Conservation (phyloP, 2,329 filamentous ascomycete species). For the Knufia petricola region DNA sequence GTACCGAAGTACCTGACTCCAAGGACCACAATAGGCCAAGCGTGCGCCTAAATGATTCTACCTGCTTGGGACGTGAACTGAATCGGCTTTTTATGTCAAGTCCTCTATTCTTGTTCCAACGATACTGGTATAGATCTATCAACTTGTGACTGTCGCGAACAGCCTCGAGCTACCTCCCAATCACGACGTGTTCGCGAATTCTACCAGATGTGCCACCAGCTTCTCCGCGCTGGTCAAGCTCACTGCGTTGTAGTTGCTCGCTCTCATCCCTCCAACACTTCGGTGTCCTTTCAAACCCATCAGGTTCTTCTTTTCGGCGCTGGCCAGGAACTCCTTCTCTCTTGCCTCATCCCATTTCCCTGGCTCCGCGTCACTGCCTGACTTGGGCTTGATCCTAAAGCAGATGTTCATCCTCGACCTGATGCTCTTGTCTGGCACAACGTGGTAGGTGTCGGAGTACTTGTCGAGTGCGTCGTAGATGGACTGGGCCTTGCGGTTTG, state of each 20-base stretch:
- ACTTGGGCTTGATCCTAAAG: slow-evolving; percentile 58
- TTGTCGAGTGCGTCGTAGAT: slow-evolving; percentile 72
- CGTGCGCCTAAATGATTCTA: too few relatives aligned
- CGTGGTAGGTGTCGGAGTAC: slow-evolving; percentile 56
- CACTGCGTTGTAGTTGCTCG: slow-evolving; percentile 84
- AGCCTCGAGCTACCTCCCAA: too few relatives aligned
- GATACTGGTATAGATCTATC: too few relatives aligned
- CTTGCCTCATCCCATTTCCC: slow-evolving; percentile 29
- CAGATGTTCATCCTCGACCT: slow-evolving; percentile 93
- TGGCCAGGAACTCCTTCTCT: slow-evolving; percentile 71
- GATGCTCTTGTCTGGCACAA: slow-evolving; percentile 65
- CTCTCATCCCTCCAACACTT: slow-evolving; percentile 74
- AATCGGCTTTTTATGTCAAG: too few relatives aligned
- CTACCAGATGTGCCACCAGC: slow-evolving; percentile 37
- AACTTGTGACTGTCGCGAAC: neutral
- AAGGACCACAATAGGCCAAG: too few relatives aligned
- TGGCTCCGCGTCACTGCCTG: slow-evolving; percentile 41
- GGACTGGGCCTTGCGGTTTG: slow-evolving; percentile 62
- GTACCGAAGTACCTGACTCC: neutral
- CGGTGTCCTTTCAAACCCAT: slow-evolving; percentile 83
- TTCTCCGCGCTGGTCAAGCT: slow-evolving; percentile 40
- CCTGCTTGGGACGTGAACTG: too few relatives aligned
- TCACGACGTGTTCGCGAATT: slow-evolving; percentile 37
- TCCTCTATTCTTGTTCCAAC: too few relatives aligned
- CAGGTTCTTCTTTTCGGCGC: slow-evolving; percentile 58